Base-by-base conservation (phyloP, 2,329 filamentous ascomycete genomes). In the Fusarium redolens region DNA sequence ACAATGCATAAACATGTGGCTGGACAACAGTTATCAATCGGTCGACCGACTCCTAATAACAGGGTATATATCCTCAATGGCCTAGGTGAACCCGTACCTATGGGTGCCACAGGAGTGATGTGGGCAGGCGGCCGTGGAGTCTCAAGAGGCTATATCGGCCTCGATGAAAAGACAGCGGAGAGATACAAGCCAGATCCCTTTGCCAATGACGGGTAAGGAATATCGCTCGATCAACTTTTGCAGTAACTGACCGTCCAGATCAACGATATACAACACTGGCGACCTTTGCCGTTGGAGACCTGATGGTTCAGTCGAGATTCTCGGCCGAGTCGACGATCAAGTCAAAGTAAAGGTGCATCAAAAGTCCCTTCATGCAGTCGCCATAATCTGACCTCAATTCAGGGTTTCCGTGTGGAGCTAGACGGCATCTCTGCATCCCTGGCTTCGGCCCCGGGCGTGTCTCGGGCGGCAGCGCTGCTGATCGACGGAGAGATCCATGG, bases 361-460 rank as follows among this genome's bases (percentile, higher is more conserved):
- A 31, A 51, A 10, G 37, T 55, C 33, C 41, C 18, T n/a, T 35
- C 28, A 30, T 44, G n/a, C 48, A 28, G 41, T 50, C 13, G 6
- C 25, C 52, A 45, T 22, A 25, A 40, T 35, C 64, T 62, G 50
- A 75, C 38, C n/a, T 56, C 7, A n/a, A 17, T 63, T 20, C 58
- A 83, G 84, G 88, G 89, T 12, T 90, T 90, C 76, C 86, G 89
- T 30, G 86, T 91, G 50, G 88, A 91, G 77, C 85, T 91, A 14
- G 88, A 90, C 61, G 87, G 88, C 40, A 85, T 91, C 33, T 84
- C 88, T 4, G 79, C 84, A n/a, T 84, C 85, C 17, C 81, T 88
- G 62, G 84, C 84, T 70, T 81, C 82, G 45, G 84, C 83, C 28
- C 81, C 84, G 1, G 83, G 82, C 4, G 83, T 90, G 35, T 82